Evolutionary conservation across 108 stramenopile species (phyloP).

Genomic region (Skeletonema grethae): DNA sequence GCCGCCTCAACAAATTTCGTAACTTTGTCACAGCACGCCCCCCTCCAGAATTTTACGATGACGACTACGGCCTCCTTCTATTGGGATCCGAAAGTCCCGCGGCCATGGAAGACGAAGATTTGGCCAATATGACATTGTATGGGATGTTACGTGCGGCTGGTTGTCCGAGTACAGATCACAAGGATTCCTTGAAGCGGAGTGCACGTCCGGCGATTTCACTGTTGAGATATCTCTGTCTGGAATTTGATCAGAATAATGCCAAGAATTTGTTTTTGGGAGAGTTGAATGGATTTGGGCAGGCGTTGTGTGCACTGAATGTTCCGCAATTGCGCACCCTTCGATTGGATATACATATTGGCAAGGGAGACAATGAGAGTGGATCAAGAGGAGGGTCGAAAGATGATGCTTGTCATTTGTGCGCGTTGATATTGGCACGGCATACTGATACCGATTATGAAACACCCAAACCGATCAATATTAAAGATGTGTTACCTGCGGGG

Average conservation of each 20-base stretch:
- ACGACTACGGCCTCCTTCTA: slow-evolving; percentile 76
- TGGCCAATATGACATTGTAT: slow-evolving; percentile 45
- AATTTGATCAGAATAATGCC: slow-evolving; percentile 38
- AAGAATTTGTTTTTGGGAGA: slow-evolving; percentile 12
- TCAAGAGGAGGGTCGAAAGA: slow-evolving; percentile 74
- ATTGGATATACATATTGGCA: slow-evolving; percentile 75
- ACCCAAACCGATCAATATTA: no score
- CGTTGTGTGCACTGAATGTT: no score
- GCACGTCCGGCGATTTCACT: slow-evolving; percentile 58
- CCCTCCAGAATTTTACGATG: slow-evolving; percentile 88
- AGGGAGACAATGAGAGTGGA: slow-evolving; percentile 43
- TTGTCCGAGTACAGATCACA: no score
- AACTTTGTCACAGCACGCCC: slow-evolving; percentile 68
- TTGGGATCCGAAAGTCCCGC: slow-evolving; percentile 73
- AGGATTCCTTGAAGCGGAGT: no score
- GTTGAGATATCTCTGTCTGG: slow-evolving; percentile 73
- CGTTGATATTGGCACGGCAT: slow-evolving; percentile 70
- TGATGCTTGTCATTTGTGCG: slow-evolving; percentile 76
- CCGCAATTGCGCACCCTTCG: slow-evolving; percentile 19
- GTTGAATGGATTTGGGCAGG: slow-evolving; percentile 42
- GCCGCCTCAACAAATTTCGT: slow-evolving; percentile 79
- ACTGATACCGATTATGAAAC: slow-evolving; percentile 19
- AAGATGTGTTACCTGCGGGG: not conserved
- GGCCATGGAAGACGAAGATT: slow-evolving; percentile 63
- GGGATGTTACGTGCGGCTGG: slow-evolving; percentile 57